Evolutionary conservation across 306 rosid species (phyloP).

Genomic region (Cicer arietinum): DNA sequence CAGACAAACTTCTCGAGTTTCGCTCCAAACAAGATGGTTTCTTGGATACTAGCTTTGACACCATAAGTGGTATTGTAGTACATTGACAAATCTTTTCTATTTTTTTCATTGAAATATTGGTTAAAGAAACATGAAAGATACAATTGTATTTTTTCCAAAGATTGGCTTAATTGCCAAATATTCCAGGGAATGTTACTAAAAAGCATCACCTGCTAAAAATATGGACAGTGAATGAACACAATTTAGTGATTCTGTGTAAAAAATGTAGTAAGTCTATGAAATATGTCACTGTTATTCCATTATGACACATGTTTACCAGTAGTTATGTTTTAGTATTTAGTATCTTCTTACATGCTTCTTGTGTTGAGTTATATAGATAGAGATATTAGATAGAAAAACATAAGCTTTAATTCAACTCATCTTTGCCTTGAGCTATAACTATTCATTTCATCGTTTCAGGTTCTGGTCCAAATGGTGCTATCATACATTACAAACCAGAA

Average conservation of each 20-base stretch:
- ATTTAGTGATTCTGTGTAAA: conserved; percentile 25
- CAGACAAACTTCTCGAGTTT: conserved; percentile 88
- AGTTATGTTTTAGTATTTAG: conserved; percentile 7
- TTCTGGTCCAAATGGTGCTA: conserved; percentile 94
- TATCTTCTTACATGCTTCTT: conserved; percentile 10
- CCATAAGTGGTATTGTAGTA: conserved; percentile 91
- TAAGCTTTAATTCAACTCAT: conserved; percentile 26
- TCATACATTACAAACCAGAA: conserved; percentile 94
- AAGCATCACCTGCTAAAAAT: not conserved
- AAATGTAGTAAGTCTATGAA: conserved; percentile 30
- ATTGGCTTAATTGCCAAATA: conserved; percentile 9
- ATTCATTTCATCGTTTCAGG: conserved; percentile 54
- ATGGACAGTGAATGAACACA: conserved; percentile 19
- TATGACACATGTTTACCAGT: not conserved
- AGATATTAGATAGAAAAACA: not conserved
- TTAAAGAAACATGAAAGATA: conserved; percentile 36
- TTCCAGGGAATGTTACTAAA: conserved; percentile 20
- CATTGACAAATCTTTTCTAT: conserved; percentile 8
- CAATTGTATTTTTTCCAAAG: conserved; percentile 12
- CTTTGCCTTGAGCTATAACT: conserved; percentile 36
- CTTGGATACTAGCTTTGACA: conserved; percentile 92
- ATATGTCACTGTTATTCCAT: conserved; percentile 30
- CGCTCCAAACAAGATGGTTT: conserved; percentile 90
- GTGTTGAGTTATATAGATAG: not conserved
- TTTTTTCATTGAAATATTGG: conserved; percentile 36